Conservation (phyloP, 768 basidiomycete species). For the Mycena crocata region DNA sequence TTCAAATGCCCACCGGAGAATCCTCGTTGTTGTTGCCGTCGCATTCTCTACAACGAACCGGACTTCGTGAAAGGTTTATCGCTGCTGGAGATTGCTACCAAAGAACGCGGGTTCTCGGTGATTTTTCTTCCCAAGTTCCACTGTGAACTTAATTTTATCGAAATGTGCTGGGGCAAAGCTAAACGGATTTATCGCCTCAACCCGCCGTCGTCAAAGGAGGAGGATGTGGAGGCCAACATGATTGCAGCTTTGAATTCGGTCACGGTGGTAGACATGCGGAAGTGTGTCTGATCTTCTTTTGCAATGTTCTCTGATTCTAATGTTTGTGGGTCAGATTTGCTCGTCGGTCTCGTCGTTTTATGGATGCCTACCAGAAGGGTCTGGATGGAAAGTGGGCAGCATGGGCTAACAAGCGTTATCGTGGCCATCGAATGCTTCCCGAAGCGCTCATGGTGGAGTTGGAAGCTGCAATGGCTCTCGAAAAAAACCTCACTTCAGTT, state of each 20-base stretch:
- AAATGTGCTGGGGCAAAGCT: constrained; percentile 44
- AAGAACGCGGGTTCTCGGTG: background rate
- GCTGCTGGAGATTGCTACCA: background rate
- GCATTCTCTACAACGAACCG: background rate
- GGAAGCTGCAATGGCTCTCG: background rate
- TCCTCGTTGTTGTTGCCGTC: background rate
- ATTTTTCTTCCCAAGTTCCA: constrained; percentile 34
- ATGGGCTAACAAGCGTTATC: background rate
- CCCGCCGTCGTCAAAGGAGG: constrained; percentile 29
- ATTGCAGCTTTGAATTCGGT: background rate
- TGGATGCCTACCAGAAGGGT: background rate
- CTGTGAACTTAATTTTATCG: constrained; percentile 37
- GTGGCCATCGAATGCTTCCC: background rate
- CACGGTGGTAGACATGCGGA: constrained; percentile 11
- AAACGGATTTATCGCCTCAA: constrained; percentile 39
- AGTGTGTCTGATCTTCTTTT: background rate
- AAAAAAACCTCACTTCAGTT: no score
- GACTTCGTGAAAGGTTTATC: background rate
- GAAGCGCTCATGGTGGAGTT: background rate
- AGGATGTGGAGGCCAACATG: constrained; percentile 25
- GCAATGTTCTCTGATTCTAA: background rate
- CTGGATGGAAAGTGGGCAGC: constrained; percentile 1
- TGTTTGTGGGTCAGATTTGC: background rate
- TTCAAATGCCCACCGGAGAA: background rate
- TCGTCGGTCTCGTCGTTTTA: background rate